These are phyloP conservation scores for Glonium stellatum DNA, from an alignment of 495 filamentous ascomycete species.

Conservation along the genomic window DNA sequence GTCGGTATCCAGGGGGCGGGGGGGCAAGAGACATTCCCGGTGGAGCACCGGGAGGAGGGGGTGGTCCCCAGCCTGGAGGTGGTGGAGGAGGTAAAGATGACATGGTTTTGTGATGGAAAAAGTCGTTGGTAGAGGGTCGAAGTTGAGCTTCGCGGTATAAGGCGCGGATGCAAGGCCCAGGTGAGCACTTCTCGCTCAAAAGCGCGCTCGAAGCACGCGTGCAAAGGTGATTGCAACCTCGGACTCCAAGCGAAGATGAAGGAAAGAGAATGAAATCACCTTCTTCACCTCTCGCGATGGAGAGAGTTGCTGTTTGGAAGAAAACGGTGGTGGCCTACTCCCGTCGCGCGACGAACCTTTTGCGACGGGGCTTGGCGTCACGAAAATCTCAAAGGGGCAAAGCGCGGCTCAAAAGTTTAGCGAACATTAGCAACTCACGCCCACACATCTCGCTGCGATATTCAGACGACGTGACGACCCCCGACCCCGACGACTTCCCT, in stretches of 20 bases:
- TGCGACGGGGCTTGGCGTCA: background rate
- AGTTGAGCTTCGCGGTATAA: background rate
- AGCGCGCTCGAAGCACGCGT: slow-evolving; percentile 2
- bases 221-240: background rate
- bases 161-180: background rate
- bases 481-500: background rate
- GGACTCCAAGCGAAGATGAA: background rate
- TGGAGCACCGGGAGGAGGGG: slow-evolving; percentile 66
- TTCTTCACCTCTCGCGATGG: background rate
- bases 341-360: background rate
- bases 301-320: background rate
- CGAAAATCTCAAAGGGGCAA: background rate
- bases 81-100: slow-evolving; percentile 64
- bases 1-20: no score
- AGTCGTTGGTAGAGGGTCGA: background rate
- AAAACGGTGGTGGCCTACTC: background rate
- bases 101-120: slow-evolving; percentile 49
- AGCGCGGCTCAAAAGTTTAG: background rate
- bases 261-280: slow-evolving; percentile 2
- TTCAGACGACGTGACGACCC: background rate
- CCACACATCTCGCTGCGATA: background rate
- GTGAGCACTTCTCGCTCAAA: background rate
- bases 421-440: background rate
- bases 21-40: slow-evolving; percentile 71
- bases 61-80: slow-evolving; percentile 68